These are phyloP conservation scores for Lecanicillium sp. DNA, from an alignment of 2,329 filamentous ascomycete species.

Conservation along the genomic window DNA sequence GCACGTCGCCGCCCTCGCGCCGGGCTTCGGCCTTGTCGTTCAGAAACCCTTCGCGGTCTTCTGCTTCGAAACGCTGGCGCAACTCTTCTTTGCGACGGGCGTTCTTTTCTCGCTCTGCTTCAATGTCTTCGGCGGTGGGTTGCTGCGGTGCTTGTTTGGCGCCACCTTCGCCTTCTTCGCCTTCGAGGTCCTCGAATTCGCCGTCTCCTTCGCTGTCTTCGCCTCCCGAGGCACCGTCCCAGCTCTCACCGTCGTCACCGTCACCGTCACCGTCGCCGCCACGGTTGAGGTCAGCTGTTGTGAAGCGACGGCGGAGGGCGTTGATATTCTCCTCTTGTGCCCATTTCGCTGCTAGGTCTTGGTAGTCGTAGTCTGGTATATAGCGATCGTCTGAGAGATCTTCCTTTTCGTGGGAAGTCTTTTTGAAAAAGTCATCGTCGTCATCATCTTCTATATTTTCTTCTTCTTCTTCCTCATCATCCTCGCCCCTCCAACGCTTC, in stretches of 20 bases:
- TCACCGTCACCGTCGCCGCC: slow-evolving; percentile 20
- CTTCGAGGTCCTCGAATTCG: slow-evolving; percentile 46
- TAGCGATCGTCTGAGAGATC: slow-evolving; percentile 70
- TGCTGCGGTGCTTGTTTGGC: slow-evolving; percentile 29
- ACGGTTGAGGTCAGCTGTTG: slow-evolving; percentile 50
- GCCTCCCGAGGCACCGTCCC: slow-evolving; percentile 43
- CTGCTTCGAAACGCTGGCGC: slow-evolving; percentile 89
- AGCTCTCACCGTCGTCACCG: slow-evolving; percentile 40
- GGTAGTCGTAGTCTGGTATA: slow-evolving; percentile 73
- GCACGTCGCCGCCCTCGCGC: slow-evolving; percentile 56
- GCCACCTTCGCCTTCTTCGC: slow-evolving; percentile 56
- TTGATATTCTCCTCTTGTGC: slow-evolving; percentile 70
- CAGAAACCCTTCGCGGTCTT: slow-evolving; percentile 91
- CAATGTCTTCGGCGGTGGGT: slow-evolving; percentile 48
- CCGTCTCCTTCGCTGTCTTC: slow-evolving; percentile 44
- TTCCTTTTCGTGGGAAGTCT: slow-evolving; percentile 55
- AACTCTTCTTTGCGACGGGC: slow-evolving; percentile 90
- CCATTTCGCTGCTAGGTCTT: slow-evolving; percentile 79
- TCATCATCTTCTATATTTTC: slow-evolving; percentile 53
- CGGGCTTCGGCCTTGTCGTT: slow-evolving; percentile 78
- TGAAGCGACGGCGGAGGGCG: slow-evolving; percentile 64
- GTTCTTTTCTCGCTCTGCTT: slow-evolving; percentile 83
- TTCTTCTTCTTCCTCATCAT: slow-evolving; percentile 44
- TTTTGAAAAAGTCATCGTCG: slow-evolving; percentile 59
- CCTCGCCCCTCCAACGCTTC: slow-evolving; percentile 68